Base-by-base conservation (phyloP, 2,329 filamentous ascomycete genomes). In the Botryotinia convoluta region DNA sequence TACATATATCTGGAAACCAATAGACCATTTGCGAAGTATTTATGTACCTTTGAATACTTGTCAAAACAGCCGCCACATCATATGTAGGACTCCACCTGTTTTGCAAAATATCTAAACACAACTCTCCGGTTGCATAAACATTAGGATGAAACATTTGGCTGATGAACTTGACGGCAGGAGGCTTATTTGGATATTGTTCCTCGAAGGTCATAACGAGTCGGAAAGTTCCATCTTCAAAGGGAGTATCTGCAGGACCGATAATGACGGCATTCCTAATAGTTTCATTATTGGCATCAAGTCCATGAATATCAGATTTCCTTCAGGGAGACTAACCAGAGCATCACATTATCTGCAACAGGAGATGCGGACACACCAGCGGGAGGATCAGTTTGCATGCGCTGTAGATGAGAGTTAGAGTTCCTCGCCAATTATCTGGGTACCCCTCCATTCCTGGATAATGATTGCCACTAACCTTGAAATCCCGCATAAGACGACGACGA, bases 91-190 rank as follows among this genome's bases (percentile, higher is more conserved):
- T 98, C 96, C 96, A 99, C 78, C 96, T 88, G 82, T 99, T 99
- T 84, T 99, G 96, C 74, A 99, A 84, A 78, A 99, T 99, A 81
- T 99, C 96, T 77, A 99, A 85, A 81, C 96, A 99, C 69, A 99
- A 87, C 85, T 99, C 96, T 75, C 96, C 96, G 0, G 95, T 98
- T 71, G 93, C 95, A 82, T 99, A 99, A 73, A 99, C 96, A 81
- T 99, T 99, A 29, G 96, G 96, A 80, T 99, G 96, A 83, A 99
- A 99, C 96, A 99, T 99, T 82, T 96, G 91, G 83, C 93, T 97
- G 82, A 99, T 97, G 83, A 99, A 99, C 82, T 98, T 98, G 84
- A 98, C 96, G 48, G 94, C 93, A 0, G 96, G 96, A 8, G 96
- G 96, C 83, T 98, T 98, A 85, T 98, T 99, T 44, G 96, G 96